A percentile compares a stretch with the other conserved stretches of the same genome.
These are phyloP conservation scores for Elaeagnus macrophylla DNA, from an alignment of 306 rosid genomes.

Conservation along the genomic window DNA sequence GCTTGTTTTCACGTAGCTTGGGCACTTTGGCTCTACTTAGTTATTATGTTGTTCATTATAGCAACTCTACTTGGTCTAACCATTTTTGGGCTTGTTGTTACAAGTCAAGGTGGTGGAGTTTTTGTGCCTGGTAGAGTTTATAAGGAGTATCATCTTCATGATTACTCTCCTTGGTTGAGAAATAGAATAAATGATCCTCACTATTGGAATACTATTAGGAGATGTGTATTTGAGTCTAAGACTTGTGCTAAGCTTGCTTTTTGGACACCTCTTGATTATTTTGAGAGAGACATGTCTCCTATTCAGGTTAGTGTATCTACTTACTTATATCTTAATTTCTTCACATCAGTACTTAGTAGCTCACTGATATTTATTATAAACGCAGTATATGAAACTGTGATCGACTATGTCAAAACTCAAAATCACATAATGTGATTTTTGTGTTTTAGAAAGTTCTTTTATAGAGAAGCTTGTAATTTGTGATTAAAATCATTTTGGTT, in stretches of 20 bases:
- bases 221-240: slow-evolving; percentile 74
- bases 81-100: slow-evolving; percentile 69
- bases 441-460: too few relatives aligned
- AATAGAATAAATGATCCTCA: slow-evolving; percentile 48
- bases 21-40: slow-evolving; percentile 83
- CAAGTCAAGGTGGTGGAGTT: slow-evolving; percentile 59
- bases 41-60: slow-evolving; percentile 66
- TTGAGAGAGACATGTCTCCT: slow-evolving; percentile 68
- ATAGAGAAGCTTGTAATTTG: too few relatives aligned
- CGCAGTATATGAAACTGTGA: too few relatives aligned
- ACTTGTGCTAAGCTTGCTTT: slow-evolving; percentile 47
- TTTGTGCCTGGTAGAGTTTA: slow-evolving; percentile 68
- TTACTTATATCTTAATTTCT: too few relatives aligned
- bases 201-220: slow-evolving; percentile 61
- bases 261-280: slow-evolving; percentile 73
- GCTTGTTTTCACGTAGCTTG: slow-evolving; percentile 92
- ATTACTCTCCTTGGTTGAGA: slow-evolving; percentile 74
- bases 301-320: slow-evolving; percentile 45
- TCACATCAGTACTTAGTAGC: neutral
- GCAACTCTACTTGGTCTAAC: slow-evolving; percentile 57
- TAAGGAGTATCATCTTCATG: slow-evolving; percentile 45
- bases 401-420: too few relatives aligned
- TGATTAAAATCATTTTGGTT: too few relatives aligned
- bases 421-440: too few relatives aligned
- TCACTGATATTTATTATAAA: too few relatives aligned